A percentile compares a stretch with the other conserved stretches of the same genome.
Conservation (phyloP, 2,329 filamentous ascomycete species). For the Diaporthe australafricana region DNA sequence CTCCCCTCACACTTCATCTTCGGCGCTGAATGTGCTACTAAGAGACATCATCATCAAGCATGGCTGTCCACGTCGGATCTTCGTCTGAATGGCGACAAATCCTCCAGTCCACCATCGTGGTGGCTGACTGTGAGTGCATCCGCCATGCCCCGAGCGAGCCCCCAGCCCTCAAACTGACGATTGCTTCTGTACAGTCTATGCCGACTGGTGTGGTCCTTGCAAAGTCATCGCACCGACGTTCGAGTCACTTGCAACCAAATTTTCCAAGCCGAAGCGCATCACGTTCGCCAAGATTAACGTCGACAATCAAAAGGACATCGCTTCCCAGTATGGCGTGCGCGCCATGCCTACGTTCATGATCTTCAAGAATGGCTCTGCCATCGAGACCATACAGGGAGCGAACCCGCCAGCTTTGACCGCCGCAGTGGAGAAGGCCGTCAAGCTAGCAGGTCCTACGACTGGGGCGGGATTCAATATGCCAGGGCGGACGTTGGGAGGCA, state of each 20-base stretch:
- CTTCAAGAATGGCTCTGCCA: conserved; percentile 79
- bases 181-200: conserved; percentile 75
- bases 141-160: conserved; percentile 23
- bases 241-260: conserved; percentile 82
- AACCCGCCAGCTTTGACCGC: conserved; percentile 80
- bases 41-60: conserved; percentile 40
- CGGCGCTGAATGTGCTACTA: not conserved
- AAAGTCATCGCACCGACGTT: conserved; percentile 92
- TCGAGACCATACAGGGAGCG: conserved; percentile 84
- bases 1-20: not conserved
- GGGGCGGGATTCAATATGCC: conserved; percentile 64
- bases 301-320: conserved; percentile 82
- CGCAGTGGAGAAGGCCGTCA: conserved; percentile 78
- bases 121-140: conserved; percentile 83
- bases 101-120: conserved; percentile 78
- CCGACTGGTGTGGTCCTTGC: conserved; percentile 95
- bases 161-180: conserved; percentile 39
- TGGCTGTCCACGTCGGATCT: conserved; percentile 72
- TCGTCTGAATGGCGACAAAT: conserved; percentile 77
- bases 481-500: conserved; percentile 68
- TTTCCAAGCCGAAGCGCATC: conserved; percentile 84
- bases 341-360: conserved; percentile 97
- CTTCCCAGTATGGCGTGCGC: conserved; percentile 80
- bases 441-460: conserved; percentile 57
- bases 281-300: conserved; percentile 95